Evolutionary conservation across 352 stramenopile species (phyloP).

Genomic region (Phytophthora pluvialis): DNA sequence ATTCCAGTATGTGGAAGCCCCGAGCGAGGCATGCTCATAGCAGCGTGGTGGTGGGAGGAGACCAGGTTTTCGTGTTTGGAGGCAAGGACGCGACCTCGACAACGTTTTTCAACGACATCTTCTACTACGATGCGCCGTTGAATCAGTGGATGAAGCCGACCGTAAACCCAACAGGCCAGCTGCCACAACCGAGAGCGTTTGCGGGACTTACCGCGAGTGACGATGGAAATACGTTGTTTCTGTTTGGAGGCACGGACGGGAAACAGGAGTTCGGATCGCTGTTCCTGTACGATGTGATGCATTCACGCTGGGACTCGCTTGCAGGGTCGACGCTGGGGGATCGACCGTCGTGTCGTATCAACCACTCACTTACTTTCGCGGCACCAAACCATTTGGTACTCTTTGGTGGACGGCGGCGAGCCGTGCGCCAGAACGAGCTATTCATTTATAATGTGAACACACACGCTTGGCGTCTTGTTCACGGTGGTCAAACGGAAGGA

Average conservation of each 20-base stretch:
- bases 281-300: slow-evolving; percentile 59
- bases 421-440: slow-evolving; percentile 60
- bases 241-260: slow-evolving; percentile 67
- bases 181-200: slow-evolving; percentile 55
- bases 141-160: slow-evolving; percentile 61
- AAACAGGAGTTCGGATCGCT: slow-evolving; percentile 65
- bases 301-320: slow-evolving; percentile 65
- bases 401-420: slow-evolving; percentile 60
- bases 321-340: slow-evolving; percentile 39
- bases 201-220: slow-evolving; percentile 52
- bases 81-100: slow-evolving; percentile 59
- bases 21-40: slow-evolving; percentile 62
- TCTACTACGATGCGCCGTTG: slow-evolving; percentile 72
- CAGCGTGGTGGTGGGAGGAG: slow-evolving; percentile 66
- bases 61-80: slow-evolving; percentile 75
- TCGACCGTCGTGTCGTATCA: slow-evolving; percentile 57
- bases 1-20: slow-evolving; percentile 64
- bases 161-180: slow-evolving; percentile 33
- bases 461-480: slow-evolving; percentile 42
- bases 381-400: slow-evolving; percentile 57
- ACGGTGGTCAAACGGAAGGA: background rate
- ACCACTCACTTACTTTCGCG: slow-evolving; percentile 66
- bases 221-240: slow-evolving; percentile 62
- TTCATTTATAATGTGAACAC: slow-evolving; percentile 54
- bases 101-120: slow-evolving; percentile 74